Evolutionary conservation across 805 yeast genomes (phyloP).

Genomic region (Ogataea angusta): DNA sequence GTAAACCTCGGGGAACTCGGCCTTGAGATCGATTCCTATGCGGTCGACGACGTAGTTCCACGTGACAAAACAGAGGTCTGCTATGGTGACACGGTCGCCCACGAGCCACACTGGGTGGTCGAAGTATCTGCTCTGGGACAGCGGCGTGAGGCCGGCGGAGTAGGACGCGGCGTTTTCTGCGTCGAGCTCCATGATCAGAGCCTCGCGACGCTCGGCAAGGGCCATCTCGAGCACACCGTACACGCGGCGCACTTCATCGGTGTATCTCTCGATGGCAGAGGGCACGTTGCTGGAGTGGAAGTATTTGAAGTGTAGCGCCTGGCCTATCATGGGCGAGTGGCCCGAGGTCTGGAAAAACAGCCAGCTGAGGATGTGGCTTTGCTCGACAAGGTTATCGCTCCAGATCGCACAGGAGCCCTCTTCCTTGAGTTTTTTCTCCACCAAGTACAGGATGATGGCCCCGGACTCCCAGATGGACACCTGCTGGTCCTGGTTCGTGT

Average conservation of each 20-base stretch:
- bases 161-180: conserved; percentile 84
- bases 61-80: conserved; percentile 90
- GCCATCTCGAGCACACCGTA: conserved; percentile 96
- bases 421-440: conserved; percentile 61
- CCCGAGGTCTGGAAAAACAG: conserved; percentile 94
- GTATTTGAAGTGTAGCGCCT: conserved; percentile 89
- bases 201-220: conserved; percentile 86
- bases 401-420: conserved; percentile 71
- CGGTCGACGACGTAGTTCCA: conserved; percentile 96
- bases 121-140: conserved; percentile 79
- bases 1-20: conserved; percentile 91
- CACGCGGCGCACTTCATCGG: conserved; percentile 88
- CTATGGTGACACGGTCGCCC: conserved; percentile 78
- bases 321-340: conserved; percentile 98
- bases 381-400: conserved; percentile 75
- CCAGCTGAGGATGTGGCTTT: conserved; percentile 84
- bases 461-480: conserved; percentile 94
- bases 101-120: conserved; percentile 96
- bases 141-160: conserved; percentile 82
- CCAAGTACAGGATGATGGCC: conserved; percentile 80
- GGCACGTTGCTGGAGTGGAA: conserved; percentile 85
- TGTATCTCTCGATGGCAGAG: conserved; percentile 85
- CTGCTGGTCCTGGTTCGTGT: conserved; percentile 59
- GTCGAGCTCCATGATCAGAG: conserved; percentile 84
- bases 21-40: conserved; percentile 81